These are phyloP conservation scores for Coffea canephora DNA, from an alignment of 257 asterid species.

Conservation along the genomic window DNA sequence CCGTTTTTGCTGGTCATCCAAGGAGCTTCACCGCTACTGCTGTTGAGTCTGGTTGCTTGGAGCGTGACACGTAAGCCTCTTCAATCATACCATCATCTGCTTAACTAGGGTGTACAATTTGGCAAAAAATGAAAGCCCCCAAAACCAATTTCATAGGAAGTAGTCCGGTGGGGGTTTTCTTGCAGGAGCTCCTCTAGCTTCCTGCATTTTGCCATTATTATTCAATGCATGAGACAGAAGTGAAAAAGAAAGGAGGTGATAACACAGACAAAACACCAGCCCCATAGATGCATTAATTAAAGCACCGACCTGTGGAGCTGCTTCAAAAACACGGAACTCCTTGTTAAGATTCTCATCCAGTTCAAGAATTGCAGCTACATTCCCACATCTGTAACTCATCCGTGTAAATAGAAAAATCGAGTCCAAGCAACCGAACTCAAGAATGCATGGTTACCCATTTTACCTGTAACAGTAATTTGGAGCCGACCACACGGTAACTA, in stretches of 20 bases:
- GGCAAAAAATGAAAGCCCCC: conserved; percentile 17
- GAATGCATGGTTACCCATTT: background rate
- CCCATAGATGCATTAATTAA: background rate
- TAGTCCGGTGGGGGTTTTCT: conserved; percentile 90
- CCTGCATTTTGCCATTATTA: conserved; percentile 50
- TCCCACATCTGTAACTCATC: conserved; percentile 73
- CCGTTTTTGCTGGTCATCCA: background rate
- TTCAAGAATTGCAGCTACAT: conserved; percentile 96
- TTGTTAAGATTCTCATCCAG: conserved; percentile 78
- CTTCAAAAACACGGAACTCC: conserved; percentile 81
- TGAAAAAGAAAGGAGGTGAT: background rate
- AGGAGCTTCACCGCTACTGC: conserved; percentile 1
- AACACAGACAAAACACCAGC: background rate
- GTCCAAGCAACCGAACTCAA: background rate
- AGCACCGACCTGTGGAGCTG: conserved; percentile 85
- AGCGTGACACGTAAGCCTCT: background rate
- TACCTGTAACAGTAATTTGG: conserved; percentile 98
- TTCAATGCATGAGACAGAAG: background rate
- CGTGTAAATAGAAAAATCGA: background rate
- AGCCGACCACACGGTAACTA: conserved; percentile 98
- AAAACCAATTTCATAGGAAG: conserved; percentile 52
- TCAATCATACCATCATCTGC: conserved; percentile 8
- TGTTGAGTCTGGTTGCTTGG: background rate
- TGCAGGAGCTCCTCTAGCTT: conserved; percentile 81
- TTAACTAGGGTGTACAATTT: background rate